phyloP scores from a whole-genome alignment of 352 stramenopile species.

The Saprolegnia diclina region DNA sequence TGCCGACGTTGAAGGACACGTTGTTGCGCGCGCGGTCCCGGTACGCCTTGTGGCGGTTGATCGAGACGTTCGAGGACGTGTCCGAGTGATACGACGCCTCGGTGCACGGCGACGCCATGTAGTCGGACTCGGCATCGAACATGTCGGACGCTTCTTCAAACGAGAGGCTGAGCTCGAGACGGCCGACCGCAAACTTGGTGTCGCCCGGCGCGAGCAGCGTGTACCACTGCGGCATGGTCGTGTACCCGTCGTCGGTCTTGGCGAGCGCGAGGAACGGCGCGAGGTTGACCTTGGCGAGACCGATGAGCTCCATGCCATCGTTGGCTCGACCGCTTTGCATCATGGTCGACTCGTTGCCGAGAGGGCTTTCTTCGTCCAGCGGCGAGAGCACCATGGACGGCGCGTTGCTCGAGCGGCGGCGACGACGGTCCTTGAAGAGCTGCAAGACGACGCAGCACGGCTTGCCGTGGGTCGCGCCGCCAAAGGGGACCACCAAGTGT shows the following conservation, averaged over 20 bases:
- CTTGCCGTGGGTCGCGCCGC: slow-evolving; percentile 7
- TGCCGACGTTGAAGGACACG: slow-evolving; percentile 80
- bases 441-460: slow-evolving; percentile 3
- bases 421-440: background rate
- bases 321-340: background rate
- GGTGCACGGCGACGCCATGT: background rate
- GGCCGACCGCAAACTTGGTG: slow-evolving; percentile 24
- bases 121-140: background rate
- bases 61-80: background rate
- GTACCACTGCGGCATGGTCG: slow-evolving; percentile 31
- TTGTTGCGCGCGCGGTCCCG: slow-evolving; percentile 80
- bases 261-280: slow-evolving; percentile 80
- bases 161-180: slow-evolving; percentile 17
- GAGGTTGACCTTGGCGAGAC: slow-evolving; percentile 82
- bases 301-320: slow-evolving; percentile 44
- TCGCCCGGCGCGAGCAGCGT: slow-evolving; percentile 17
- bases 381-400: slow-evolving; percentile 6
- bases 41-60: slow-evolving; percentile 37
- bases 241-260: slow-evolving; percentile 67
- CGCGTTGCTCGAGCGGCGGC: background rate
- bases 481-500: background rate
- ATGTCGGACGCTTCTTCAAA: slow-evolving; percentile 6
- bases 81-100: background rate
- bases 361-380: slow-evolving; percentile 3
- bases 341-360: background rate